Evolutionary conservation across 176 grass and related monocot genomes (phyloP), one percentile per base, ranked within the genome.

Genomic region (Elymus sibiricus): DNA sequence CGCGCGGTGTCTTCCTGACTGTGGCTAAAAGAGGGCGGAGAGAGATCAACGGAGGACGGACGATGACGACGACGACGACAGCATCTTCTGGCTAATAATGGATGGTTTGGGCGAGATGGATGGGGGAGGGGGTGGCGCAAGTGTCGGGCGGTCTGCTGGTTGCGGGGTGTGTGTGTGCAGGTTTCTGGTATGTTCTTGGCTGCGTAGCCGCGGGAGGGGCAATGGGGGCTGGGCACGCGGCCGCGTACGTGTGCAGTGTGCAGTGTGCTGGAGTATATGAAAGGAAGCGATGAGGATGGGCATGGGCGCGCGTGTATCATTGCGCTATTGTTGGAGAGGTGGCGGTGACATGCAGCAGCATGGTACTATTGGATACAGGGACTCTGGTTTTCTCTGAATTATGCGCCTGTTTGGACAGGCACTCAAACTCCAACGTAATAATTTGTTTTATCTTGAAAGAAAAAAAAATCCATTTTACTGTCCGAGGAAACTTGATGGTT

Each of bases 191-290:
- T 22, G 61, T 84, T 84, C 74, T 34, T 13, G 11, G 47, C 49
- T 53, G 49, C 49, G 0, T 53, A 53, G 76, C 9, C 25, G 32
- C 38, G 63, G 11, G n/a, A 58, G 14, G 35, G 9, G 21, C 88
- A 82, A 86, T 90, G 62, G 43, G 12, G 71, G 39, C 63, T 3
- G 38, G 83, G 38, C 83, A 82, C 88, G 88, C 83, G 88, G 83
- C n/a, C 24, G 88, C 25, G 72, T 82, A 82, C 88, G 83, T 90
- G 88, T 51, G 78, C 79, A 75, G 3, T 28, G 66, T 19, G 66
- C 66, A 22, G 66, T 17, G 49, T 53, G 49, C 49, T 53, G 49
- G 39, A 67, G 9, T 59, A 11, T 32, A 65, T 7, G 6, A 22
- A 75, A 32, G 17, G 42, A 44, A 46, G 39, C 38, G 24, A 58